phyloP scores from a whole-genome alignment of 768 basidiomycete genomes.

The Kwoniella sp. region DNA sequence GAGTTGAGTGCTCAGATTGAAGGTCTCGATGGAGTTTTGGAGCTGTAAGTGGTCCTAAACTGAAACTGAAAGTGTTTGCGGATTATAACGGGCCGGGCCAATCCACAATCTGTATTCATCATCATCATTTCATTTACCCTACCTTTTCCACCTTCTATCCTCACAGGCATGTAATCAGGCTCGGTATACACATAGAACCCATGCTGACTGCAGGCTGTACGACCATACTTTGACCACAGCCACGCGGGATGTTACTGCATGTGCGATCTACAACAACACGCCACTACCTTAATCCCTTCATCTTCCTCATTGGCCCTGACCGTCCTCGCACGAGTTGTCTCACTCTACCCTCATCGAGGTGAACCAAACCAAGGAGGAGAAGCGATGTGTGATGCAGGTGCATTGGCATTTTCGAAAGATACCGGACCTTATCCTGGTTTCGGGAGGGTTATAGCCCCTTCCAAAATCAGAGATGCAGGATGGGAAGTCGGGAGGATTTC shows the following conservation, averaged over 20 bases:
- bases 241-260: conserved; percentile 67
- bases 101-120: too few relatives aligned
- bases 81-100: too few relatives aligned
- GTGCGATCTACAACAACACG: conserved; percentile 79
- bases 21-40: conserved; percentile 65
- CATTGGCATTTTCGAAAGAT: conserved; percentile 84
- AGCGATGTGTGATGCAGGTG: conserved; percentile 74
- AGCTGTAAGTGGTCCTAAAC: conserved; percentile 70
- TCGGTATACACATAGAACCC: too few relatives aligned
- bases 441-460: conserved; percentile 67
- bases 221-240: too few relatives aligned
- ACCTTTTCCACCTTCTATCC: too few relatives aligned
- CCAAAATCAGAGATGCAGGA: conserved; percentile 60
- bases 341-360: conserved; percentile 74
- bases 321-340: conserved; percentile 73
- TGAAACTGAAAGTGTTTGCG: too few relatives aligned
- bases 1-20: conserved; percentile 45
- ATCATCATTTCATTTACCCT: too few relatives aligned
- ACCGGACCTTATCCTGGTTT: conserved; percentile 71
- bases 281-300: conserved; percentile 70
- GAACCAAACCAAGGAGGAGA: conserved; percentile 23
- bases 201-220: too few relatives aligned
- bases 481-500: conserved; percentile 55
- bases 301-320: conserved; percentile 65
- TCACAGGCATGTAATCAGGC: too few relatives aligned